phyloP scores from a whole-genome alignment of 2,329 filamentous ascomycete species.

The Aureobasidium mangrovei region DNA sequence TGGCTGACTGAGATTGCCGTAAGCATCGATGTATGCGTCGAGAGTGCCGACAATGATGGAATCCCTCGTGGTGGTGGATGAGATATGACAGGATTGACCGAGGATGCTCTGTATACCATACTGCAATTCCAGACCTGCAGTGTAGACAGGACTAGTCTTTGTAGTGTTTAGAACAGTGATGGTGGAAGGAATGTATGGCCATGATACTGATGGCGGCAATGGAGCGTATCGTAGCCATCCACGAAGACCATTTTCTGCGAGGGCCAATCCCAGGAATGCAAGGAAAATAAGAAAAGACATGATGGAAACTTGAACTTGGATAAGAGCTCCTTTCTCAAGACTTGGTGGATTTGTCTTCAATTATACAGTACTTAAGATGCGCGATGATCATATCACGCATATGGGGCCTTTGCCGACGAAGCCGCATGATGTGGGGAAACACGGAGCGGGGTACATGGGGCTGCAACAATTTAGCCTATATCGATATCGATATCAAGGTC shows the following conservation, averaged over 20 bases:
- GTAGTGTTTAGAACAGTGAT: slow-evolving; percentile 49
- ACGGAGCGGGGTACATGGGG: background rate
- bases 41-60: slow-evolving; percentile 44
- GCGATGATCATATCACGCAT: background rate
- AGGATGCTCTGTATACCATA: slow-evolving; percentile 51
- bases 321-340: background rate
- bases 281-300: background rate
- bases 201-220: slow-evolving; percentile 33
- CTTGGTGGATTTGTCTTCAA: background rate
- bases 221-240: slow-evolving; percentile 59
- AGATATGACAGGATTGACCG: slow-evolving; percentile 29
- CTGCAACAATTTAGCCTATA: slow-evolving; percentile 8
- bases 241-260: slow-evolving; percentile 52
- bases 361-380: background rate
- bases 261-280: slow-evolving; percentile 25
- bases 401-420: background rate
- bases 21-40: slow-evolving; percentile 33
- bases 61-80: slow-evolving; percentile 28
- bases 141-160: slow-evolving; percentile 47
- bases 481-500: too few relatives aligned
- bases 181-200: slow-evolving; percentile 38
- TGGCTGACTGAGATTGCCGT: slow-evolving; percentile 26
- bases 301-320: background rate
- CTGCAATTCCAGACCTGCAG: slow-evolving; percentile 51
- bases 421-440: background rate